A percentile compares a stretch with the other conserved stretches of the same genome.
These are phyloP conservation scores for Capsella bursapastoris DNA, from an alignment of 345 rosid genomes.

Conservation along the genomic window DNA sequence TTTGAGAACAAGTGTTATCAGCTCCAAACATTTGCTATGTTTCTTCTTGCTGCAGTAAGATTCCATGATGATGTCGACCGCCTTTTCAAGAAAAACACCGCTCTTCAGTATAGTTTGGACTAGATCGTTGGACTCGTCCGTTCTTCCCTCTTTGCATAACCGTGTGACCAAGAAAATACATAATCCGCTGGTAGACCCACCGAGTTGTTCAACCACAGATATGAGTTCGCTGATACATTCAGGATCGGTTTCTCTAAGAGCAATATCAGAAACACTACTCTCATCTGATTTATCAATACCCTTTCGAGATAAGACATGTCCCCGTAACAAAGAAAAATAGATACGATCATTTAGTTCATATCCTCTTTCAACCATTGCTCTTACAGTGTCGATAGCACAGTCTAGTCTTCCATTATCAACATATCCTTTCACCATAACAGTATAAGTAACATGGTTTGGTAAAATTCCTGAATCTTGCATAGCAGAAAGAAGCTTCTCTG, in stretches of 20 bases:
- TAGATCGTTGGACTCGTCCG: slow-evolving; percentile 42
- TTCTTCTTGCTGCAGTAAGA: slow-evolving; percentile 45
- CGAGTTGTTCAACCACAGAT: slow-evolving; percentile 42
- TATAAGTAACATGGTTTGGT: slow-evolving; percentile 55
- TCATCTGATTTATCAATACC: neutral
- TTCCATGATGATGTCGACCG: slow-evolving; percentile 45
- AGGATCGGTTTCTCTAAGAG: slow-evolving; percentile 44
- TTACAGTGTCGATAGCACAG: slow-evolving; percentile 46
- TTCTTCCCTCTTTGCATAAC: slow-evolving; percentile 50
- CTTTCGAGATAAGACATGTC: slow-evolving; percentile 37
- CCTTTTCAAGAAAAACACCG: slow-evolving; percentile 47
- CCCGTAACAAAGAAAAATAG: slow-evolving; percentile 48
- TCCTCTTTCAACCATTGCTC: slow-evolving; percentile 49
- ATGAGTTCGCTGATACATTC: slow-evolving; percentile 41
- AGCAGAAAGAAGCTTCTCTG: slow-evolving; percentile 45
- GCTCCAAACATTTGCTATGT: slow-evolving; percentile 41
- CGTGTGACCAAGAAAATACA: slow-evolving; percentile 43
- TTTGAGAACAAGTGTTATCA: slow-evolving; percentile 42
- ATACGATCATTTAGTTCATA: slow-evolving; percentile 45
- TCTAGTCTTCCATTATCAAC: slow-evolving; percentile 46
- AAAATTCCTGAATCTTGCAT: slow-evolving; percentile 51
- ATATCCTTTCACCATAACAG: slow-evolving; percentile 53
- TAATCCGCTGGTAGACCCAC: slow-evolving; percentile 44
- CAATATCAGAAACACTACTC: slow-evolving; percentile 14
- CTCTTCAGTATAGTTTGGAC: slow-evolving; percentile 33